Evolutionary conservation across 1,284 basidiomycete genomes (phyloP), one percentile per base, ranked within the genome.

Genomic region (Austroboletus novae-zelandiae): DNA sequence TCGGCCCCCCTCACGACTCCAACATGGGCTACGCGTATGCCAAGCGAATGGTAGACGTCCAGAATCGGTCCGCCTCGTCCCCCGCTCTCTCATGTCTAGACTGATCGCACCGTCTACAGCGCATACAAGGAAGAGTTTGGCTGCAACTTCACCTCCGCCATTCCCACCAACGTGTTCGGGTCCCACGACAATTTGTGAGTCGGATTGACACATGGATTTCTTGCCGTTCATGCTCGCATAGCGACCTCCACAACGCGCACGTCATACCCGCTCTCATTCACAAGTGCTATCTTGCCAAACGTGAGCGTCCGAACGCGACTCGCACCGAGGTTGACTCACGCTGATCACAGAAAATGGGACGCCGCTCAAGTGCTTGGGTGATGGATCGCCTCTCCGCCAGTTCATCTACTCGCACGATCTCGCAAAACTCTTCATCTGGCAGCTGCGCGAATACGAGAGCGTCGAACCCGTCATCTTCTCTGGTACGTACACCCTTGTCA

Each of bases 331-430:
- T 45, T 17, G 20, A 27, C 45, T 40, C n/a, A 50, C 31, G 9
- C 18, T 25, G 10, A n/a, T 44, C 15, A 2, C 65, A 94, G 91
- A 90, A 70, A 91, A 91, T 64, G 78, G 77, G 48, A 89, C 86
- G 1, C 84, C 88, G 2, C 93, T 95, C 70, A 74, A 85, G 45
- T 87, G 94, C n/a, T 73, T 81, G 48, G 93, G 92, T 7, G 86
- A 89, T 0, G 92, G 93, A 35, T 91, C 87, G 59, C 93, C 93
- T 6, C 77, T 95, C 32, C 82, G 93, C 30, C 93, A 96, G 69
- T 96, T 96, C 70, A 94, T 95, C 69, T 95, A 91, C 73, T 94
- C 93, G n/a, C 76, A 81, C 47, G 93, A 95, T 70, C 83, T 96
- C 46, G 93, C 92, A 46, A 94, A 91, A 69, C 75, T 94, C 47